Evolutionary conservation across 1,284 basidiomycete species (phyloP).

Genomic region (Microbotryum saponariae): DNA sequence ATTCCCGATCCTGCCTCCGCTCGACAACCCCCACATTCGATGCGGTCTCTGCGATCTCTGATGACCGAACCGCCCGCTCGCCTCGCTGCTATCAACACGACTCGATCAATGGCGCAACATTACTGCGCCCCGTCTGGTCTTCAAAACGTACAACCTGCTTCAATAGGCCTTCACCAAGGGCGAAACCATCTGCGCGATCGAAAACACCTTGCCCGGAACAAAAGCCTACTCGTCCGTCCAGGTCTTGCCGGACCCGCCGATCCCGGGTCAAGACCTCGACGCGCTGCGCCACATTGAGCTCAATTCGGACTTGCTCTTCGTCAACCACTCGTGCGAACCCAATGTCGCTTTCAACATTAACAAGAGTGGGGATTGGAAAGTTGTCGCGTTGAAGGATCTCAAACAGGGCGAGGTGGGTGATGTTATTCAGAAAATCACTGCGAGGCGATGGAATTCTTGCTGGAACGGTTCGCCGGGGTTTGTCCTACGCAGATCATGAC

Average conservation of each 20-base stretch:
- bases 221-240: constrained; percentile 34
- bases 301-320: constrained; percentile 58
- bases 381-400: constrained; percentile 43
- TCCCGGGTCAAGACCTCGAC: constrained; percentile 4
- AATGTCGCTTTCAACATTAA: constrained; percentile 52
- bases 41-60: too few relatives aligned
- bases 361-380: constrained; percentile 26
- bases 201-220: constrained; percentile 21
- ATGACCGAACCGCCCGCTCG: too few relatives aligned
- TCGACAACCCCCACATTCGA: too few relatives aligned
- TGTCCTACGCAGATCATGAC: constrained; percentile 31
- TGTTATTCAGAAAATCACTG: too few relatives aligned
- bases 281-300: constrained; percentile 49
- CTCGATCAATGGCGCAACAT: too few relatives aligned
- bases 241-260: constrained; percentile 27
- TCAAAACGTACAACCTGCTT: neutral
- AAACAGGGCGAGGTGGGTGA: constrained; percentile 43
- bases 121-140: too few relatives aligned
- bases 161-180: constrained; percentile 21
- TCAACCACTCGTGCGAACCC: constrained; percentile 62
- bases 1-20: too few relatives aligned
- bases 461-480: too few relatives aligned
- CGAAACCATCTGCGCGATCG: constrained; percentile 24
- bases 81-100: too few relatives aligned
- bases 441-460: too few relatives aligned